These are phyloP conservation scores for Sophora flavescens DNA, from an alignment of 306 rosid genomes.

Conservation along the genomic window DNA sequence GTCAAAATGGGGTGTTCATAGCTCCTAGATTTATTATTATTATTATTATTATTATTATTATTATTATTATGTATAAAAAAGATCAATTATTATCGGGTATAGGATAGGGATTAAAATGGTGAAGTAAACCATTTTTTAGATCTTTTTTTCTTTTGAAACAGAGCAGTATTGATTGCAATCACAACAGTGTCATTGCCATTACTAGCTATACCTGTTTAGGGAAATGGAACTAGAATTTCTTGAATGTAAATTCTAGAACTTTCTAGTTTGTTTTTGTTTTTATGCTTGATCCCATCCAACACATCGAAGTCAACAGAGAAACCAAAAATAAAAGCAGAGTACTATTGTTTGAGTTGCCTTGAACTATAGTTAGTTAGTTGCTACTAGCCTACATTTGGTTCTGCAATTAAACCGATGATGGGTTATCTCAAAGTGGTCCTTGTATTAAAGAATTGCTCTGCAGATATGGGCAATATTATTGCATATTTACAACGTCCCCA, in stretches of 20 bases:
- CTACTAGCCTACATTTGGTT: not conserved
- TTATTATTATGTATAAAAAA: too few relatives aligned
- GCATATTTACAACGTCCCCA: conserved; percentile 38
- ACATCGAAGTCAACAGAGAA: not conserved
- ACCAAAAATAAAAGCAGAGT: not conserved
- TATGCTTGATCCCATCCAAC: not conserved
- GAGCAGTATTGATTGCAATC: not conserved
- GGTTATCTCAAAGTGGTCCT: conserved; percentile 46
- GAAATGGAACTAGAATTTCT: not conserved
- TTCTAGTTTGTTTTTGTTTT: not conserved
- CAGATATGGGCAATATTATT: conserved; percentile 31
- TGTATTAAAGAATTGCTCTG: conserved; percentile 30
- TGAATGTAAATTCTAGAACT: not conserved
- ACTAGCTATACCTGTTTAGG: not conserved
- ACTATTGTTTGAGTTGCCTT: not conserved
- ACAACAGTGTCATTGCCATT: not conserved
- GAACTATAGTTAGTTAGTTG: not conserved
- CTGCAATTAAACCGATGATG: not conserved
- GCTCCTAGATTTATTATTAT: too few relatives aligned
- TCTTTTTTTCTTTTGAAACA: too few relatives aligned
- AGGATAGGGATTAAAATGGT: too few relatives aligned
- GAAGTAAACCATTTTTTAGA: too few relatives aligned
- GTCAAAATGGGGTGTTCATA: too few relatives aligned
- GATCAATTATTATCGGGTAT: too few relatives aligned
- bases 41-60: too few relatives aligned